A percentile compares a stretch with the other conserved stretches of the same genome.
Evolutionary conservation across 306 rosid genomes (phyloP).

Genomic region (Pterocarpus macrocarpus): DNA sequence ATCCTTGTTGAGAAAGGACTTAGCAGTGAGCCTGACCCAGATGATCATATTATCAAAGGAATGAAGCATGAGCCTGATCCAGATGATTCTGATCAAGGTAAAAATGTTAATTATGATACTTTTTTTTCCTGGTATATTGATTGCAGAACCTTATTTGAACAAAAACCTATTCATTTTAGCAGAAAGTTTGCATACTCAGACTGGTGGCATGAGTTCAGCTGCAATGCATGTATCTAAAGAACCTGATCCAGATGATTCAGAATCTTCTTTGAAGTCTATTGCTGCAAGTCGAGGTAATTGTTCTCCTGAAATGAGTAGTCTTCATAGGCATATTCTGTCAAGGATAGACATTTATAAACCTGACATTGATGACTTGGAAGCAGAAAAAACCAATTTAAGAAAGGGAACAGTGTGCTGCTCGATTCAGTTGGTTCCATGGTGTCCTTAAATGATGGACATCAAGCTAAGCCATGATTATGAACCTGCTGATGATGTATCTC

Average conservation of each 20-base stretch:
- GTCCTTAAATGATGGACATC: constrained; percentile 29
- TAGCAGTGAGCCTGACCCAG: constrained; percentile 68
- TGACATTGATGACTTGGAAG: constrained; percentile 50
- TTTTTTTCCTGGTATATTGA: constrained; percentile 40
- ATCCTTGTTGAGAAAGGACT: constrained; percentile 40
- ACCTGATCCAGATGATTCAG: constrained; percentile 58
- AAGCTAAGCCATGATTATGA: constrained; percentile 40
- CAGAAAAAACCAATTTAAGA: constrained; percentile 33
- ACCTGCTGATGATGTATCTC: constrained; percentile 52
- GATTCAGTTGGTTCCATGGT: constrained; percentile 40
- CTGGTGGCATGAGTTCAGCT: constrained; percentile 40
- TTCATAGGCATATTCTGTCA: constrained; percentile 44
- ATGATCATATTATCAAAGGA: constrained; percentile 49
- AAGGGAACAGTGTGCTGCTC: constrained; percentile 17
- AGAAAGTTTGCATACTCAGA: constrained; percentile 36
- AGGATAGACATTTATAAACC: constrained; percentile 53
- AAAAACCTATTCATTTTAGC: constrained; percentile 35
- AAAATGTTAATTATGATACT: constrained; percentile 39
- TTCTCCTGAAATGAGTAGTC: constrained; percentile 46
- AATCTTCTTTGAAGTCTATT: constrained; percentile 46
- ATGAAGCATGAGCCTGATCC: constrained; percentile 69
- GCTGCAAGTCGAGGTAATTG: constrained; percentile 40
- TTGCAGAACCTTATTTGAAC: constrained; percentile 33
- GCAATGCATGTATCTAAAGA: constrained; percentile 45
- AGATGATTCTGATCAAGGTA: constrained; percentile 59